Evolutionary conservation across 495 filamentous ascomycete species (phyloP).

Genomic region (Penicillium antarcticum): DNA sequence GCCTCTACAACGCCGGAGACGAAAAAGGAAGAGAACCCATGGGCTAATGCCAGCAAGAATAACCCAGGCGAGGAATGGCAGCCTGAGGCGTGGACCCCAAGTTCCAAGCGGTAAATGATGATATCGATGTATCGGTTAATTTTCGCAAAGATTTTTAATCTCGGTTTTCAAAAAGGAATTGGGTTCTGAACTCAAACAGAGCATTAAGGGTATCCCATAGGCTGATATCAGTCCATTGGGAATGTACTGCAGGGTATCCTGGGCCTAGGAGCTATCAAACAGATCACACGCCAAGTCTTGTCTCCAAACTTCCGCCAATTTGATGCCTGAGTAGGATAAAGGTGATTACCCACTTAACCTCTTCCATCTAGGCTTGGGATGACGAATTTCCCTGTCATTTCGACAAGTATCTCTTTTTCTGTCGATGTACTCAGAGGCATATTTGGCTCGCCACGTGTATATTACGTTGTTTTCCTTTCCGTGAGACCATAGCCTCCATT

Average conservation of each 20-base stretch:
- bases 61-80: conserved; percentile 72
- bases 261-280: not conserved
- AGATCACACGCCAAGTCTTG: not conserved
- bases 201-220: not conserved
- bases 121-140: not conserved
- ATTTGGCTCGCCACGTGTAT: not conserved
- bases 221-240: not conserved
- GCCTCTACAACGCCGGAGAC: conserved; percentile 15
- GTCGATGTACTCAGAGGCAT: not conserved
- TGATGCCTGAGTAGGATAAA: too few relatives aligned
- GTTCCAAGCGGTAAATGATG: conserved; percentile 28
- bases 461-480: not conserved
- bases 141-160: not conserved
- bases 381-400: too few relatives aligned
- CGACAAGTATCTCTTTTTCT: too few relatives aligned
- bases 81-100: conserved; percentile 65
- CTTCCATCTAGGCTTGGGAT: too few relatives aligned
- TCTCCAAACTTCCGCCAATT: too few relatives aligned
- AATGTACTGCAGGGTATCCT: not conserved
- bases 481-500: too few relatives aligned
- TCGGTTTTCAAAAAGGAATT: not conserved
- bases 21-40: conserved; percentile 52
- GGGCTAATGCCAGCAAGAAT: conserved; percentile 46
- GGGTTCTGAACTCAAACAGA: not conserved
- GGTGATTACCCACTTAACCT: too few relatives aligned